Percentiles rank a stretch among this genome's conserved stretches.
phyloP scores from a whole-genome alignment of 2,329 filamentous ascomycete genomes.

The Apiospora hydei region DNA sequence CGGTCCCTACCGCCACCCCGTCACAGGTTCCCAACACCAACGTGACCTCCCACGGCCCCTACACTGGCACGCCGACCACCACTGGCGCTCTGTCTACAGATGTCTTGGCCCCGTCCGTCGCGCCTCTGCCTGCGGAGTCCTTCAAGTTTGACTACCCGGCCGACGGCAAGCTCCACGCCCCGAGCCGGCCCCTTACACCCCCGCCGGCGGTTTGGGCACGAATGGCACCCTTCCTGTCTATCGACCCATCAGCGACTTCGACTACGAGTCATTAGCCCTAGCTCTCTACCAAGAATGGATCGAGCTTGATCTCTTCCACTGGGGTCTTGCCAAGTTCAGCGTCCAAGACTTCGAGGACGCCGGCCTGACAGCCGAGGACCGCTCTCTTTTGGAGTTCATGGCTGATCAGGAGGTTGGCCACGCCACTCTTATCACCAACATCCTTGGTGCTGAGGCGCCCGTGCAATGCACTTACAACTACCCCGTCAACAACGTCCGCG shows the following conservation, averaged over 20 bases:
- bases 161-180: slow-evolving; percentile 72
- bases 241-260: slow-evolving; percentile 81
- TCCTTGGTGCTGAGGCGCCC: slow-evolving; percentile 75
- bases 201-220: slow-evolving; percentile 76
- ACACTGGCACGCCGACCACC: slow-evolving; percentile 68
- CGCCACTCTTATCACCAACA: slow-evolving; percentile 78
- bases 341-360: slow-evolving; percentile 72
- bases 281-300: slow-evolving; percentile 86
- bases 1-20: slow-evolving; percentile 34
- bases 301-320: slow-evolving; percentile 83
- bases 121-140: slow-evolving; percentile 62
- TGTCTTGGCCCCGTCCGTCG: slow-evolving; percentile 64
- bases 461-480: slow-evolving; percentile 84
- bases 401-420: slow-evolving; percentile 79
- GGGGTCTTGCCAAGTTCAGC: slow-evolving; percentile 74
- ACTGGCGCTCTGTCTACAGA: slow-evolving; percentile 72
- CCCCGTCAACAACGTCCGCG: slow-evolving; percentile 74
- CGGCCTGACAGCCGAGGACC: slow-evolving; percentile 73
- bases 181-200: slow-evolving; percentile 75
- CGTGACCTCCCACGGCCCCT: slow-evolving; percentile 73
- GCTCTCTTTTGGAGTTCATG: slow-evolving; percentile 79
- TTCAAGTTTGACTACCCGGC: slow-evolving; percentile 75
- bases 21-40: slow-evolving; percentile 52
- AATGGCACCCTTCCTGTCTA: slow-evolving; percentile 81
- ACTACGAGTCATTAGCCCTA: slow-evolving; percentile 79